A percentile compares a stretch with the other conserved stretches of the same genome.
Evolutionary conservation across 768 basidiomycete species (phyloP).

Genomic region (Dacryopinax primogenitus): DNA sequence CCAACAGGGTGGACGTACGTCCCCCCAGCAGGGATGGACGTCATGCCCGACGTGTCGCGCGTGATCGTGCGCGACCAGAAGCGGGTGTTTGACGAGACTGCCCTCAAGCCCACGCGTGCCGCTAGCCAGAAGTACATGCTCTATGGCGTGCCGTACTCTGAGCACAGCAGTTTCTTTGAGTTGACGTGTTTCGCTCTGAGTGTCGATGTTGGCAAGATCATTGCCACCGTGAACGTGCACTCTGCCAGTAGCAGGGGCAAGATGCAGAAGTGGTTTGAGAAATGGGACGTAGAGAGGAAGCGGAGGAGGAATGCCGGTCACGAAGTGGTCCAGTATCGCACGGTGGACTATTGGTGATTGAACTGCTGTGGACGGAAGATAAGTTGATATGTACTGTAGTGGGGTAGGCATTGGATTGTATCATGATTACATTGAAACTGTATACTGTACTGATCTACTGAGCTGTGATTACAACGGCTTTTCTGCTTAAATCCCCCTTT

Average conservation of each 20-base stretch:
- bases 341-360: not conserved
- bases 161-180: slow-evolving; percentile 93
- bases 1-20: slow-evolving; percentile 96
- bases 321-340: not conserved
- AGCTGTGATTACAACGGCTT: too few relatives aligned
- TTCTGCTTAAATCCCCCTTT: too few relatives aligned
- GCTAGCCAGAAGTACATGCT: slow-evolving; percentile 58
- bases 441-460: too few relatives aligned
- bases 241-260: slow-evolving; percentile 59
- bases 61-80: slow-evolving; percentile 58
- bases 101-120: slow-evolving; percentile 56
- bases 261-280: slow-evolving; percentile 80
- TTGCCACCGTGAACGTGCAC: slow-evolving; percentile 87
- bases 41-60: slow-evolving; percentile 48
- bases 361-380: too few relatives aligned
- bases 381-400: too few relatives aligned
- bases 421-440: too few relatives aligned
- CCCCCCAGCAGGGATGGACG: slow-evolving; percentile 50
- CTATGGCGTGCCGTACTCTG: slow-evolving; percentile 77
- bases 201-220: slow-evolving; percentile 73
- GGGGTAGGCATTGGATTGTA: too few relatives aligned
- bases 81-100: slow-evolving; percentile 52
- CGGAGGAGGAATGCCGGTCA: slow-evolving; percentile 30
- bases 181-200: slow-evolving; percentile 90
- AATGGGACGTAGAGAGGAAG: slow-evolving; percentile 75